Percentiles rank a stretch among this genome's conserved stretches.
Conservation (phyloP, 2,329 filamentous ascomycete genomes). For the Ramularia endophylla region DNA sequence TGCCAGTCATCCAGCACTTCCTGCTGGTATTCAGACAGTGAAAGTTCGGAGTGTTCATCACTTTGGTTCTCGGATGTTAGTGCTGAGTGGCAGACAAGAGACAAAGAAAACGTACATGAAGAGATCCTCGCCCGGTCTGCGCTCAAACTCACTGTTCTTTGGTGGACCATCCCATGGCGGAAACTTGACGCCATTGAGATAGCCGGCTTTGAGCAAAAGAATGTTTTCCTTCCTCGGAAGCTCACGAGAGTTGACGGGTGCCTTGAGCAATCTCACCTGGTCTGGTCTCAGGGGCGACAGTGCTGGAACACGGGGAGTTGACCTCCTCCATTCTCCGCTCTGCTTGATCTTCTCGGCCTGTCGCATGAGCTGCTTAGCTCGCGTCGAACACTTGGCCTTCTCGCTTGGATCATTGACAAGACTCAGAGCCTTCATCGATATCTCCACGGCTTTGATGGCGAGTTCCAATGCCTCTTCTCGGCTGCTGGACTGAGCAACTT, state of each 20-base stretch:
- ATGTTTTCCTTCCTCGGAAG: slow-evolving; percentile 67
- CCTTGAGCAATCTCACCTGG: slow-evolving; percentile 34
- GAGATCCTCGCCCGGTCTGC: slow-evolving; percentile 41
- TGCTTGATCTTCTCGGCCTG: slow-evolving; percentile 71
- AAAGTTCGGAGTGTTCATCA: slow-evolving; percentile 58
- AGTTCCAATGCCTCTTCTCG: slow-evolving; percentile 61
- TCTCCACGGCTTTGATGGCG: slow-evolving; percentile 70
- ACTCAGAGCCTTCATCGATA: slow-evolving; percentile 70
- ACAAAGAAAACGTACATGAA: slow-evolving; percentile 54
- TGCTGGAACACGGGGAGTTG: background rate
- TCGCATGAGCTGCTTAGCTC: slow-evolving; percentile 61
- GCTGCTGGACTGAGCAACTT: slow-evolving; percentile 19
- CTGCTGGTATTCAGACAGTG: slow-evolving; percentile 67
- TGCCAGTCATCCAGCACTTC: slow-evolving; percentile 80
- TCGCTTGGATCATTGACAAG: slow-evolving; percentile 57
- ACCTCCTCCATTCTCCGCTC: slow-evolving; percentile 24
- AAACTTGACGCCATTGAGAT: slow-evolving; percentile 75
- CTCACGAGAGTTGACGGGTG: slow-evolving; percentile 55
- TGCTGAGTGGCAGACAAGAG: background rate
- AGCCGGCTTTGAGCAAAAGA: slow-evolving; percentile 69
- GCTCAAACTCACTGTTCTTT: slow-evolving; percentile 54
- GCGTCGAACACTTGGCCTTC: slow-evolving; percentile 60
- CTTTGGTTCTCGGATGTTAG: slow-evolving; percentile 38
- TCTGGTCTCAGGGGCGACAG: slow-evolving; percentile 1
- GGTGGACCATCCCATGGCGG: slow-evolving; percentile 74